These are phyloP conservation scores for Leishmania mexicana DNA, from an alignment of 208 protist genomes.

Conservation along the genomic window DNA sequence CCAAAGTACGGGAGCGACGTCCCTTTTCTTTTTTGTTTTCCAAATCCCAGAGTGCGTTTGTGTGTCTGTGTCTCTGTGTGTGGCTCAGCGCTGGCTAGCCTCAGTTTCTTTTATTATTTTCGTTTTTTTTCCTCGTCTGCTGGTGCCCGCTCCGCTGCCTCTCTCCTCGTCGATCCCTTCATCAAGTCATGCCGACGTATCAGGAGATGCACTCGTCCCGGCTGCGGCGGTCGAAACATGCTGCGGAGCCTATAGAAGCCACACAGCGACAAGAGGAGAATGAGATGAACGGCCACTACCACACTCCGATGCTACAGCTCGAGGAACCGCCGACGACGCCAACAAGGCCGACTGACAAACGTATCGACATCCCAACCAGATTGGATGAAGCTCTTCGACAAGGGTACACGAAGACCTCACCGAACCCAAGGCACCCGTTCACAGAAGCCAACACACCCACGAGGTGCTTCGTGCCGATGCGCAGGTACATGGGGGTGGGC, in stretches of 20 bases:
- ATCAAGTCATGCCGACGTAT: background rate
- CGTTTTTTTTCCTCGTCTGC: background rate
- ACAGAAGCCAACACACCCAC: background rate
- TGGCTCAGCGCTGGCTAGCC: background rate
- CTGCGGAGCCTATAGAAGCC: background rate
- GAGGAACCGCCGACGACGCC: background rate
- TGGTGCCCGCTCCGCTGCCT: background rate
- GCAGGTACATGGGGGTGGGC: background rate
- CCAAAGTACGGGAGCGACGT: background rate
- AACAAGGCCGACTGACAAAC: background rate
- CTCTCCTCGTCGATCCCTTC: background rate
- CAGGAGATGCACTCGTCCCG: background rate
- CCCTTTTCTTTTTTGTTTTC: conserved; percentile 7
- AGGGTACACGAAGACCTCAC: background rate
- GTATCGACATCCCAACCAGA: background rate
- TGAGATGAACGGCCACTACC: background rate
- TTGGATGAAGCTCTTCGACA: too few relatives aligned
- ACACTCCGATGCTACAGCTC: background rate
- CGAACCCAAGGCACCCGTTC: background rate
- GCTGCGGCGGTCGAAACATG: background rate
- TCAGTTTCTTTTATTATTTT: background rate
- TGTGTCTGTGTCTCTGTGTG: background rate
- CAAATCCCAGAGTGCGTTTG: background rate
- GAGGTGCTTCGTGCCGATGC: background rate
- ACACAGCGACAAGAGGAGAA: background rate